Percentiles rank a stretch among this genome's conserved stretches.
These are phyloP conservation scores for Fusarium zealandicum DNA, from an alignment of 2,329 filamentous ascomycete genomes.

Conservation along the genomic window DNA sequence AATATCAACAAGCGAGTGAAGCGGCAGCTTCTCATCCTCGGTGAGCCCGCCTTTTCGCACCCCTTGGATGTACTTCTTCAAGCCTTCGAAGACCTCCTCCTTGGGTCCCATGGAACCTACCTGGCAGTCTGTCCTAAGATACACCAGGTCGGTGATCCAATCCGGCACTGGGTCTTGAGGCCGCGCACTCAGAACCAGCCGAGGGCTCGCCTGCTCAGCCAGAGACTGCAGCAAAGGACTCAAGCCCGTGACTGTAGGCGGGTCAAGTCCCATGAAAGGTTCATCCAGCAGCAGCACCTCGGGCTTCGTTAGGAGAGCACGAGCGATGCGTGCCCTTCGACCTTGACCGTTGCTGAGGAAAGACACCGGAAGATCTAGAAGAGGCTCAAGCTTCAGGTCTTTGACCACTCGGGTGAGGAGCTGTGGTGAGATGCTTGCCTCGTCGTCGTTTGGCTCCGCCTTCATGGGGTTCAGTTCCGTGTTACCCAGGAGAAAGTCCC, in stretches of 20 bases:
- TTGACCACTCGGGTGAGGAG: constrained; percentile 68
- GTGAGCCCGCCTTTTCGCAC: constrained; percentile 53
- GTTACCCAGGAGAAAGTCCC: constrained; percentile 81
- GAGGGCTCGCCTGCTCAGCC: constrained; percentile 70
- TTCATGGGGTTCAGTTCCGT: constrained; percentile 79
- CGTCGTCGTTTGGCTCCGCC: constrained; percentile 51
- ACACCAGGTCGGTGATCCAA: constrained; percentile 87
- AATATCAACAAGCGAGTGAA: constrained; percentile 58
- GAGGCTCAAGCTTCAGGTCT: constrained; percentile 71
- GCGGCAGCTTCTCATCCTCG: constrained; percentile 58
- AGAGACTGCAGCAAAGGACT: constrained; percentile 74
- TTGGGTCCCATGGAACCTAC: constrained; percentile 72
- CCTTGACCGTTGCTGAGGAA: constrained; percentile 96
- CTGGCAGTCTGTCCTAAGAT: constrained; percentile 72
- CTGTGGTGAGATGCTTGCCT: constrained; percentile 56
- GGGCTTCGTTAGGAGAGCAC: constrained; percentile 79
- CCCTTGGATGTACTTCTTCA: constrained; percentile 57
- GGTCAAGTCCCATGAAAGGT: constrained; percentile 95
- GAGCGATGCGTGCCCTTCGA: constrained; percentile 84
- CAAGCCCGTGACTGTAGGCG: constrained; percentile 75
- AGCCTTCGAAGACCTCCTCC: constrained; percentile 63
- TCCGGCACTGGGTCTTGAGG: constrained; percentile 87
- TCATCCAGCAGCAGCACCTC: constrained; percentile 89
- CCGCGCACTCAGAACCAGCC: constrained; percentile 78
- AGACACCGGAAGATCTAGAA: constrained; percentile 83